phyloP scores from a whole-genome alignment of 768 basidiomycete genomes.

The Cystofilobasidium ferigula region DNA sequence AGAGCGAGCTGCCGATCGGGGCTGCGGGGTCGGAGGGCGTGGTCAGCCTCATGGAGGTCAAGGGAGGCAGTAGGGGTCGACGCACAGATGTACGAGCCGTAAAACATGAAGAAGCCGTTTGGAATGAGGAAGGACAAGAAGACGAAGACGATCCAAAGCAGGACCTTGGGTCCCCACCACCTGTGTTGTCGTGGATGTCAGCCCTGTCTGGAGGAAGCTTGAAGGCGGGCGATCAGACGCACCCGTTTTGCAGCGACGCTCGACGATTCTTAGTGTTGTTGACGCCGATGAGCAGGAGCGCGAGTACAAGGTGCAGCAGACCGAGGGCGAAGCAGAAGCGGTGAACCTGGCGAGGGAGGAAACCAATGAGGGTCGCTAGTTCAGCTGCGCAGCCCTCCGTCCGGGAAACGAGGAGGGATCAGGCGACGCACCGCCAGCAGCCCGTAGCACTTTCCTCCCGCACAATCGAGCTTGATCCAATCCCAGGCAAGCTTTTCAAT shows the following conservation, averaged over 20 bases:
- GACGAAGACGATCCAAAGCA: slow-evolving; percentile 63
- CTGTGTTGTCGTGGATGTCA: no score
- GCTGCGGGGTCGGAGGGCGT: slow-evolving; percentile 33
- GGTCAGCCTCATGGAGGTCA: not conserved
- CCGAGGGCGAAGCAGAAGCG: slow-evolving; percentile 91
- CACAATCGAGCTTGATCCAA: slow-evolving; percentile 97
- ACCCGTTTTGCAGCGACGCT: slow-evolving; percentile 96
- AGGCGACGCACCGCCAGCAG: slow-evolving; percentile 66
- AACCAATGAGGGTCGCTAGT: not conserved
- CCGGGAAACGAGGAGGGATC: not conserved
- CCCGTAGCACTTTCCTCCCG: slow-evolving; percentile 85
- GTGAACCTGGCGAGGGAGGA: slow-evolving; percentile 48
- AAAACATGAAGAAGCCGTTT: slow-evolving; percentile 95
- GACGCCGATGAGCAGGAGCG: slow-evolving; percentile 69
- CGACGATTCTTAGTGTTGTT: slow-evolving; percentile 83
- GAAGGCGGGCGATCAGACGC: slow-evolving; percentile 28
- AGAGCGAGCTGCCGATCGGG: slow-evolving; percentile 80
- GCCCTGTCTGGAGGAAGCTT: not conserved
- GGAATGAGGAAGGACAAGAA: slow-evolving; percentile 85
- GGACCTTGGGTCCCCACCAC: slow-evolving; percentile 91
- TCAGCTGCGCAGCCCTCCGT: not conserved
- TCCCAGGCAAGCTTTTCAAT: slow-evolving; percentile 90
- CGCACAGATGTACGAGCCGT: slow-evolving; percentile 66
- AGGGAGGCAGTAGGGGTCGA: no score
- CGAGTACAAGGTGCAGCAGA: slow-evolving; percentile 74